These are phyloP conservation scores for Oidium heveae DNA, from an alignment of 2,329 filamentous ascomycete species.

Conservation along the genomic window DNA sequence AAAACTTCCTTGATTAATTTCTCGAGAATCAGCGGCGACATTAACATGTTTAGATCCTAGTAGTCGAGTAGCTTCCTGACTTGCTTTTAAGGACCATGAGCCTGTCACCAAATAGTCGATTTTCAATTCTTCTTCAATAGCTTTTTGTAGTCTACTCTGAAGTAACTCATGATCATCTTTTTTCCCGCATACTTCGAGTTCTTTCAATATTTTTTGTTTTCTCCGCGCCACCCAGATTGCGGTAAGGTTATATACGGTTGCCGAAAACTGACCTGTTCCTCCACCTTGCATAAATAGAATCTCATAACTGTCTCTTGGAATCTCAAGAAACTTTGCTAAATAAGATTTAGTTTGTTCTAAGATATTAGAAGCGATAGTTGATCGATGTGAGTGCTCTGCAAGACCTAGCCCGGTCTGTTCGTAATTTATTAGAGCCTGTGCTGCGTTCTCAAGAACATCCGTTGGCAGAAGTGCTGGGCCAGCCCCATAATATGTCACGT, in stretches of 20 bases:
- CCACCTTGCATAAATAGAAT: conserved; percentile 73
- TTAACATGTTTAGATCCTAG: conserved; percentile 62
- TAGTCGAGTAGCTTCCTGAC: conserved; percentile 55
- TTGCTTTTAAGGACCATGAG: conserved; percentile 73
- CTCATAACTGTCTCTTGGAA: conserved; percentile 58
- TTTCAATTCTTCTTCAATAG: conserved; percentile 45
- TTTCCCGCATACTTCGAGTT: conserved; percentile 23
- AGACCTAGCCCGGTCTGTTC: conserved; percentile 60
- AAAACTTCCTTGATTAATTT: conserved; percentile 54
- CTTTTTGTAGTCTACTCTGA: conserved; percentile 31
- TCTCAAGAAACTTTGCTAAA: conserved; percentile 48
- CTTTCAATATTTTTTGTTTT: conserved; percentile 29
- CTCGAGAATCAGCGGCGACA: conserved; percentile 42
- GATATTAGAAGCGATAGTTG: conserved; percentile 50
- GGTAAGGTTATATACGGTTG: conserved; percentile 63
- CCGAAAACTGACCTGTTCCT: conserved; percentile 65
- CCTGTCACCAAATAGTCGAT: conserved; percentile 79
- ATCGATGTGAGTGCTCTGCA: conserved; percentile 78
- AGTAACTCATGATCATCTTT: conserved; percentile 27
- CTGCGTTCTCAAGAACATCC: conserved; percentile 50
- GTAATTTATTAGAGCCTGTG: conserved; percentile 58
- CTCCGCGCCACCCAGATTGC: conserved; percentile 56
- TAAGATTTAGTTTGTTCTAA: conserved; percentile 55
- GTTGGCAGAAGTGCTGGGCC: conserved; percentile 75
- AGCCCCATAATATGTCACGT: conserved; percentile 71